Evolutionary conservation across 306 rosid genomes (phyloP), one percentile per base, ranked within the genome.

Genomic region (Dryas octopetala): DNA sequence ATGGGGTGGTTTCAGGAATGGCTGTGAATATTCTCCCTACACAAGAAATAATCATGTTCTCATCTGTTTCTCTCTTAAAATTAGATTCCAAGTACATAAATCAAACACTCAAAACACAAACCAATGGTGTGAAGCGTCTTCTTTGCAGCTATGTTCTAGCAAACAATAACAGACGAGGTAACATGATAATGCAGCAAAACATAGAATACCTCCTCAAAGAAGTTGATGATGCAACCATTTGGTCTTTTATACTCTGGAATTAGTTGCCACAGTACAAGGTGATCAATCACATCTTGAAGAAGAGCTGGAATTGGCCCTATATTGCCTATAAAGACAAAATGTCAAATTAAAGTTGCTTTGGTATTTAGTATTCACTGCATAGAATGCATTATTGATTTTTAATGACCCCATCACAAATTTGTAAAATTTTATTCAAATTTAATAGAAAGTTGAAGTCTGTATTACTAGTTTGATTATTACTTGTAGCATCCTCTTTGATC

Each of bases 1-100:
- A 80, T 96, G 99, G 7, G 99, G 99, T 67, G 99, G 99, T 83
- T 96, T 96, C 76, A 85, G 85, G 88, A 96, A 96, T 80, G 99
- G 99, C 85, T 96, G 99, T 63, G 99, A 92, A 76, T 88, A 83
- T 79, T 96, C 99, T 46, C 89, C 99, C 98, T 92, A 67, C 74
- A 77, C 55, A 70, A 48, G 11, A 76, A 63, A 78, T 64, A 58
- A 9, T n/a, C 45, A 62, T 72, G 28, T 68, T 52, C 74, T 48
- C 9, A 51, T 17, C 38, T 44, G 48, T 64, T 60, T 68, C 32
- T 71, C 66, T 4, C 19, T 16, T 17, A 23, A 5, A 73, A 6
- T 38, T 6, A 47, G 57, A 48, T 3, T 16, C 12, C 46, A 66
- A 51, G 8, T 17, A 15, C 19, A 66, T 59, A 38, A 62, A 53